Conservation (phyloP, 768 basidiomycete species). For the Atractiella rhizophila region DNA sequence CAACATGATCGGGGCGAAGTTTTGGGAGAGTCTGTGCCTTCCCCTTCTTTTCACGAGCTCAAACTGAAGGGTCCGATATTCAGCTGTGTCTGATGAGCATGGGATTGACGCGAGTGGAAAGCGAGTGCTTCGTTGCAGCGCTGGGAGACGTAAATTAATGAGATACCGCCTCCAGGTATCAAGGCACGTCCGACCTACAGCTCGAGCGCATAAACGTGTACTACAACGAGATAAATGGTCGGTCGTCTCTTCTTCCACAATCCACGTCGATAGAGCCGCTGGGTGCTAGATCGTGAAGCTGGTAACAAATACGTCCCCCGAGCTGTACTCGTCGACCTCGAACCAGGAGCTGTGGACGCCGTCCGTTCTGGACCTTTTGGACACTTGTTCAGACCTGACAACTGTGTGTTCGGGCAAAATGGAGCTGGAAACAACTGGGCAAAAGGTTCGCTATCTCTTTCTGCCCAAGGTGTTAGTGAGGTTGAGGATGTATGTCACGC, state of each 20-base stretch:
- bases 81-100: slow-evolving; percentile 10
- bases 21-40: too few relatives aligned
- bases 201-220: slow-evolving; percentile 92
- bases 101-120: slow-evolving; percentile 4
- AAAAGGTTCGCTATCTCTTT: slow-evolving; percentile 37
- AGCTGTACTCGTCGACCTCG: slow-evolving; percentile 74
- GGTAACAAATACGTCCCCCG: slow-evolving; percentile 89
- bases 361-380: slow-evolving; percentile 75
- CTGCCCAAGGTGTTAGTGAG: slow-evolving; percentile 25
- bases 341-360: slow-evolving; percentile 81
- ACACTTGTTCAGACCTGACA: slow-evolving; percentile 44
- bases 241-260: slow-evolving; percentile 5
- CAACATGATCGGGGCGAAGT: too few relatives aligned
- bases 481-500: slow-evolving; percentile 38
- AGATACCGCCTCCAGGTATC: too few relatives aligned
- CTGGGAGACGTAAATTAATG: too few relatives aligned
- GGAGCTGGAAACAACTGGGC: slow-evolving; percentile 99
- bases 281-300: slow-evolving; percentile 23
- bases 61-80: not conserved
- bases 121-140: not conserved
- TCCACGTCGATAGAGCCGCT: not conserved
- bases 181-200: slow-evolving; percentile 78
- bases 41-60: too few relatives aligned
- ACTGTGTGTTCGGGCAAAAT: slow-evolving; percentile 60
- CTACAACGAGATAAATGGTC: slow-evolving; percentile 73